Conservation (phyloP, 768 basidiomycete genomes). For the Floccularia luteovirens region DNA sequence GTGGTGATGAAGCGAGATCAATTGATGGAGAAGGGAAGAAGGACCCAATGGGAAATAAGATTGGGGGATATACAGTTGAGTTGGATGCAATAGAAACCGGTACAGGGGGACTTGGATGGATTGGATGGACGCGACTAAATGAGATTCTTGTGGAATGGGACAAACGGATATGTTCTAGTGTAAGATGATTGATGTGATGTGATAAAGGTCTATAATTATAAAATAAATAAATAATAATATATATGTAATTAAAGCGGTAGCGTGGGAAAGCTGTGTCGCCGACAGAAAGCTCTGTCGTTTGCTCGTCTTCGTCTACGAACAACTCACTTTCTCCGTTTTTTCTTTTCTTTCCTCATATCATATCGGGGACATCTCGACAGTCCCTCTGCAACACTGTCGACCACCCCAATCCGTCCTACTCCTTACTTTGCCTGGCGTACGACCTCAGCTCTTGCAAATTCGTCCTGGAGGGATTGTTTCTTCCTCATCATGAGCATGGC, state of each 20-base stretch:
- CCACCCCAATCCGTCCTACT: slow-evolving; percentile 17
- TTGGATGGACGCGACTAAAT: no score
- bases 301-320: slow-evolving; percentile 9
- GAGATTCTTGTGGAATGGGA: no score
- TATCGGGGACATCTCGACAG: background rate
- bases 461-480: slow-evolving; percentile 37
- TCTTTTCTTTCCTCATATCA: slow-evolving; percentile 6
- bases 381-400: slow-evolving; percentile 32
- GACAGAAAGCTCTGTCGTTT: slow-evolving; percentile 5
- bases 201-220: slow-evolving; percentile 1
- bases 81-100: no score
- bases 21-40: no score
- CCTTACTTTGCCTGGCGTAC: slow-evolving; percentile 27
- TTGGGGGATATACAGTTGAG: no score
- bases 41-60: no score
- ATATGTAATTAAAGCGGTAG: background rate
- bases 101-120: no score
- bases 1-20: no score
- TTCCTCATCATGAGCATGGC: slow-evolving; percentile 60
- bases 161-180: no score
- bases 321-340: slow-evolving; percentile 11
- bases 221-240: background rate
- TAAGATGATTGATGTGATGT: no score
- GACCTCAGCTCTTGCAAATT: slow-evolving; percentile 20
- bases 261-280: slow-evolving; percentile 1